A percentile compares a stretch with the other conserved stretches of the same genome.
phyloP scores from a whole-genome alignment of 2,329 filamentous ascomycete genomes.

The Salinomyces thailandicus region DNA sequence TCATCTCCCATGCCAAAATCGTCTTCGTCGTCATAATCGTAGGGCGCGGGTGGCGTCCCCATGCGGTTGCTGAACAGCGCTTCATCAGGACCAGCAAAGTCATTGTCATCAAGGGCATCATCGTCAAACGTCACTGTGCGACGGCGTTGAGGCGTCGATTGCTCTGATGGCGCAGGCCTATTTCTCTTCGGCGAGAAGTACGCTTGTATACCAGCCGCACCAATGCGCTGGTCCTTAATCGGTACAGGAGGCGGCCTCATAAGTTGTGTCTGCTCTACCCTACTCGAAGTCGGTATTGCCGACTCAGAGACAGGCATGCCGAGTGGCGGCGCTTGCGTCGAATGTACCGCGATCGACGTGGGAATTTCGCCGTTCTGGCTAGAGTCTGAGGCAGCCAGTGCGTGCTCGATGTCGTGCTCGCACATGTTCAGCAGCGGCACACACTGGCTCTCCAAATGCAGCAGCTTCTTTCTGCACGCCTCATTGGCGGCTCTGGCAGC shows the following conservation, averaged over 20 bases:
- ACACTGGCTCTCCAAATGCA: slow-evolving; percentile 18
- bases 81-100: slow-evolving; percentile 14
- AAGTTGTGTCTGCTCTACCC: slow-evolving; percentile 25
- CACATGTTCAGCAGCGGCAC: slow-evolving; percentile 14
- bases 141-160: slow-evolving; percentile 2
- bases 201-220: slow-evolving; percentile 8
- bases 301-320: slow-evolving; percentile 1
- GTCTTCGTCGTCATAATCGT: slow-evolving; percentile 20
- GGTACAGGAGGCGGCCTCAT: slow-evolving; percentile 10
- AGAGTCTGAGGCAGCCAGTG: slow-evolving; percentile 3
- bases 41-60: slow-evolving; percentile 26
- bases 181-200: slow-evolving; percentile 9
- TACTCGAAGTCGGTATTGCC: slow-evolving; percentile 17
- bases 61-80: slow-evolving; percentile 28
- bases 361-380: slow-evolving; percentile 1
- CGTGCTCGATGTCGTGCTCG: slow-evolving; percentile 13
- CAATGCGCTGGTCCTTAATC: slow-evolving; percentile 6
- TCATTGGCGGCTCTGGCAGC: slow-evolving; percentile 18
- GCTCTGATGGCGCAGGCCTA: neutral
- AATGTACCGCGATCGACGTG: slow-evolving; percentile 18
- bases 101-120: slow-evolving; percentile 16
- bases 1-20: slow-evolving; percentile 27
- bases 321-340: slow-evolving; percentile 17
- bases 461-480: slow-evolving; percentile 15
- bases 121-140: slow-evolving; percentile 9